phyloP scores from a whole-genome alignment of 192 early-diverging fungal species.

The Polychytrium aggregatum region DNA sequence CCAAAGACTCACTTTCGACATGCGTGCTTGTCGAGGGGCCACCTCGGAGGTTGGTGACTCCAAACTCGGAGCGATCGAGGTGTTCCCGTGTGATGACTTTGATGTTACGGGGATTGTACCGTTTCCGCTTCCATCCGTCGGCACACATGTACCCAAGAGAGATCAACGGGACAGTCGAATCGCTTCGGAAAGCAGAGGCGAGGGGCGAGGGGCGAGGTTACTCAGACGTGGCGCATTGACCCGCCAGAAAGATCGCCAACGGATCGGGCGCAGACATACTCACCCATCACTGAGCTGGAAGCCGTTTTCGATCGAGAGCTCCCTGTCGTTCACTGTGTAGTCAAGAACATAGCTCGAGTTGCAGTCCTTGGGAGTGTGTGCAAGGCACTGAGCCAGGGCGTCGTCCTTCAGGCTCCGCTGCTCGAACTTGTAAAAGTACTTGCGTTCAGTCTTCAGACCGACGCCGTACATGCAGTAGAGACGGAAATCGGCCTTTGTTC shows the following conservation, averaged over 20 bases:
- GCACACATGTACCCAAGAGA: conserved; percentile 80
- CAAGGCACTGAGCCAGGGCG: background rate
- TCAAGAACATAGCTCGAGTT: no score
- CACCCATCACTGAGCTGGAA: conserved; percentile 5
- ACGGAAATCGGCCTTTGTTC: conserved; percentile 24
- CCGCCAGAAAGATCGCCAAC: conserved; percentile 49
- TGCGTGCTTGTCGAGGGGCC: no score
- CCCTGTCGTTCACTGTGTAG: conserved; percentile 73
- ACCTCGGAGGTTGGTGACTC: no score
- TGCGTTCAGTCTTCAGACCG: conserved; percentile 66
- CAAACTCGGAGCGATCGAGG: conserved; percentile 26
- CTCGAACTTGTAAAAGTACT: conserved; percentile 57
- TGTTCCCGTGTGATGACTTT: conserved; percentile 54
- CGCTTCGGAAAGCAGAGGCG: conserved; percentile 47
- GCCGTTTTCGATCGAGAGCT: background rate
- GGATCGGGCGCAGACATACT: conserved; percentile 13
- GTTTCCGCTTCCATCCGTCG: conserved; percentile 60
- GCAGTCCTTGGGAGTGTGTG: no score
- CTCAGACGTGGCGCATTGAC: conserved; percentile 46
- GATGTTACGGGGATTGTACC: conserved; percentile 67
- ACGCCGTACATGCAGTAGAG: conserved; percentile 73
- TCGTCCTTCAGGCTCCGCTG: no score
- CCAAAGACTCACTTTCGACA: no score
- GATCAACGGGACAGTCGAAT: conserved; percentile 72
- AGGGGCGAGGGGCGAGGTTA: conserved; percentile 75